Base-by-base conservation (phyloP, 176 grass and related monocot genomes). In the Elaeis guineensis region DNA sequence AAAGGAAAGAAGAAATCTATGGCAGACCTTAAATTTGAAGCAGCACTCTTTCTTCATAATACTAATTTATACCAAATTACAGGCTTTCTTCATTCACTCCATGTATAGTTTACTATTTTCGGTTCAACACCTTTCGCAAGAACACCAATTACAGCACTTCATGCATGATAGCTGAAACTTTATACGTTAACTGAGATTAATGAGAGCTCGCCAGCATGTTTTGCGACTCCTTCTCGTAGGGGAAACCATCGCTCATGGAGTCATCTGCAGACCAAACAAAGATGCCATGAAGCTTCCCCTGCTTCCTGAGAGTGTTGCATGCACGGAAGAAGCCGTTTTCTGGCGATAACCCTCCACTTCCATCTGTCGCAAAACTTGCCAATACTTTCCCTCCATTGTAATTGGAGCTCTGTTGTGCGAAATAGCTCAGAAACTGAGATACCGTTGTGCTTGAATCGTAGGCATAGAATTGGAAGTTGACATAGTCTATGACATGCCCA, bases 391-490 rank as follows among this genome's bases (percentile, higher is more conserved):
- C 82, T 0, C 61, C 76, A 0, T 66, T 25, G 49, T 85, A 85
- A 50, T 69, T 59, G 0, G 11, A 1, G 50, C 67, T 80, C 65
- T 86, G 83, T 48, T 80, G 18, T 25, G 72, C 52, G 28, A 65
- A 80, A 54, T 86, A 80, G 0, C 5, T 25, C n/a, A 86, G 16
- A 21, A 80, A 77, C 64, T 86, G 57, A 23, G 26, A 0, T 28
- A 86, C 77, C 5, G 83, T 80, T 5, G 83, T 86, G 29, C 55
- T 71, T 16, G 52, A 4, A 15, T 49, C 17, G 53, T 86, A 86
- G 18, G 67, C 72, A 51, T 86, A 86, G 63, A 86, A 86, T 51
- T 81, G 83, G 78, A 86, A 86, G 58, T 86, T 81, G 15, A 86
- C 83, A 51, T 74, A 70, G 23, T 86, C 72, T 28, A 81, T 78